phyloP scores from a whole-genome alignment of 75 land plant genomes.

The Sequoia sempervirens region DNA sequence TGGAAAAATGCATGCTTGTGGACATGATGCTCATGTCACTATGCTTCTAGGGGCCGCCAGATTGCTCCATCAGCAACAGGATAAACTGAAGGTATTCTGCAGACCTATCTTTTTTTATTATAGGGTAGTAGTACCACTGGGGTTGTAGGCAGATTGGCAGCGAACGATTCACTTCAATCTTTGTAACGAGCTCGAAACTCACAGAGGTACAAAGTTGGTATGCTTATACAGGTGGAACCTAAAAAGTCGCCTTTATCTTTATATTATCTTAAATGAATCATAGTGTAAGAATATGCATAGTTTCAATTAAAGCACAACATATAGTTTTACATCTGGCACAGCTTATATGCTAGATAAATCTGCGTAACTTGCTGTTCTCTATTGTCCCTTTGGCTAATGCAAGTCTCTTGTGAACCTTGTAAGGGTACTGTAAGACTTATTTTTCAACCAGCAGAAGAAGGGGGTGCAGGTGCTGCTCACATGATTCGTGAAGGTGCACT shows the following conservation, averaged over 20 bases:
- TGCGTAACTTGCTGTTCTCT: not conserved
- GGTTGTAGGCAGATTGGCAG: not conserved
- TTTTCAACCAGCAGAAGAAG: constrained; percentile 94
- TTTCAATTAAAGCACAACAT: not conserved
- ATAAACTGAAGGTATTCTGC: constrained; percentile 43
- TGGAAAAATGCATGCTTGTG: constrained; percentile 89
- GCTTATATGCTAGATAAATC: not conserved
- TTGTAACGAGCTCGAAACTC: not conserved
- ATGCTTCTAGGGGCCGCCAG: constrained; percentile 96
- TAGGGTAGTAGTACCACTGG: not conserved
- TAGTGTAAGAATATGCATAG: too few relatives aligned
- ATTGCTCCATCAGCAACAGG: constrained; percentile 48
- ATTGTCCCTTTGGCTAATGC: not conserved
- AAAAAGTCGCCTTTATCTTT: not conserved
- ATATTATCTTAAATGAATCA: too few relatives aligned
- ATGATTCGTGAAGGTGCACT: constrained; percentile 90
- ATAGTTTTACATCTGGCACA: not conserved
- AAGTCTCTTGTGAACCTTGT: not conserved
- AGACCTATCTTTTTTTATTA: not conserved
- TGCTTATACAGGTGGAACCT: not conserved
- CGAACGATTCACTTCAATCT: not conserved
- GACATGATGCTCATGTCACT: constrained; percentile 85
- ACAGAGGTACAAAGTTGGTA: not conserved
- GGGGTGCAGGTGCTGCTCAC: constrained; percentile 64
- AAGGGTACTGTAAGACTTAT: constrained; percentile 79